Conservation (phyloP, 805 yeast species). For the Nematodospora valgi region DNA sequence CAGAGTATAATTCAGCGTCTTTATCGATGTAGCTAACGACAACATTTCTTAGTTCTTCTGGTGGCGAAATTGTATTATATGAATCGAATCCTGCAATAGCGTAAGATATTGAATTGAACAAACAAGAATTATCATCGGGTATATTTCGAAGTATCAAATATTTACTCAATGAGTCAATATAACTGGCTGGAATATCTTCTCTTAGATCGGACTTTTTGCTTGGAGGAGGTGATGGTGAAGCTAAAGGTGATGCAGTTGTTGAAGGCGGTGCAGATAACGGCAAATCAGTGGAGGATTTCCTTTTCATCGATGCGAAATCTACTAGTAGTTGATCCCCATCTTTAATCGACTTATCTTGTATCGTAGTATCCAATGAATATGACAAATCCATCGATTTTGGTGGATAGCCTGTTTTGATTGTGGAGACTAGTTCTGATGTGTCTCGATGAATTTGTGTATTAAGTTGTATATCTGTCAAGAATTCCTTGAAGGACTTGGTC, state of each 20-base stretch:
- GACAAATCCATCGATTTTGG: conserved; percentile 43
- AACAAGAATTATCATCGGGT: conserved; percentile 77
- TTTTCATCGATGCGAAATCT: conserved; percentile 14
- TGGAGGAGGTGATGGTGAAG: background rate
- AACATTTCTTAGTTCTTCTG: conserved; percentile 47
- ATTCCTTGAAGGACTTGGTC: conserved; percentile 7
- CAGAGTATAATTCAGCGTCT: conserved; percentile 43
- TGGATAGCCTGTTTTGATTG: conserved; percentile 58
- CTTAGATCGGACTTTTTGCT: background rate
- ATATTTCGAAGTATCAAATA: conserved; percentile 52
- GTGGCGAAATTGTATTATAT: conserved; percentile 39
- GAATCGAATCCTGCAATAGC: conserved; percentile 32
- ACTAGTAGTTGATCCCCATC: conserved; percentile 59
- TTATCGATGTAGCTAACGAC: conserved; percentile 46
- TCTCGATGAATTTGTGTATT: conserved; percentile 5
- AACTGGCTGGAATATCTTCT: conserved; percentile 24
- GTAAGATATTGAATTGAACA: conserved; percentile 63
- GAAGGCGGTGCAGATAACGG: background rate
- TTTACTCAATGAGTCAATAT: conserved; percentile 17
- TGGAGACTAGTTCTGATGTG: conserved; percentile 7
- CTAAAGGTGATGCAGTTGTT: conserved; percentile 3
- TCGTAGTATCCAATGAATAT: conserved; percentile 13
- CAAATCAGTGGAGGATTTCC: conserved; percentile 1
- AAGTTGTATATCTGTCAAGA: conserved; percentile 7
- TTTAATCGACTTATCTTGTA: conserved; percentile 45